Base-by-base conservation (phyloP, 805 yeast species). In the Yamadazyma ubonensis region DNA sequence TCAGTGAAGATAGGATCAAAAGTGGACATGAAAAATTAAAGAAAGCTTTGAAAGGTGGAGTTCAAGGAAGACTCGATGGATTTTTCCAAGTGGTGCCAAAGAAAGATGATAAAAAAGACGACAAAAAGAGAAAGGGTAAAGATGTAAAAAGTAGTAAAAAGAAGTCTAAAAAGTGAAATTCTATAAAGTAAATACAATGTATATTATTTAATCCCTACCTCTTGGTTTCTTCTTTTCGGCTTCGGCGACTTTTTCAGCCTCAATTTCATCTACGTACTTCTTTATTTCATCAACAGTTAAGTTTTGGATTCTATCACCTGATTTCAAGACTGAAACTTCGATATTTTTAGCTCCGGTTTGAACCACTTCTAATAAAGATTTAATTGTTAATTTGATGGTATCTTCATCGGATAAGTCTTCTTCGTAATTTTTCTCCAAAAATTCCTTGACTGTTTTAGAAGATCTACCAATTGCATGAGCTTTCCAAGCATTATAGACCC, bases 341-440 rank as follows among this genome's bases (percentile, higher is more conserved):
- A 93, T 90, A 63, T 93, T 93, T 61, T 87, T 86, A 32, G 97
- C 95, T 29, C 99, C 99, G 2, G 97, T 90, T 69, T 93, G 98
- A 17, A 93, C 99, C 36, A 93, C 97, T 63, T 93, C 99, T 53
- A 93, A 73, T 52, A 93, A 72, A 12, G 95, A 81, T 68, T 86
- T 86, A 36, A 93, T 80, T 2, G 97, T 80, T 55, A 93, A 79
- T 52, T 79, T 79, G 41, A 90, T 71, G 16, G 96, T 83, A 27
- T 78, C 83, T 25, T 79, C 79, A 47, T 81, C 87, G 37, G 75
- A 70, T 60, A 76, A 59, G 39, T 77, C 81, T 65, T 81, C 76
- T 44, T 57, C 61, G 67, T 86, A 88, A 56, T 87, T 86, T 67
- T 89, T 90, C 62, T 93, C 99, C 62, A 93, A 75, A 53, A 90